Conservation (phyloP, 2,329 filamentous ascomycete species). For the Dactylellina haptotyla region DNA sequence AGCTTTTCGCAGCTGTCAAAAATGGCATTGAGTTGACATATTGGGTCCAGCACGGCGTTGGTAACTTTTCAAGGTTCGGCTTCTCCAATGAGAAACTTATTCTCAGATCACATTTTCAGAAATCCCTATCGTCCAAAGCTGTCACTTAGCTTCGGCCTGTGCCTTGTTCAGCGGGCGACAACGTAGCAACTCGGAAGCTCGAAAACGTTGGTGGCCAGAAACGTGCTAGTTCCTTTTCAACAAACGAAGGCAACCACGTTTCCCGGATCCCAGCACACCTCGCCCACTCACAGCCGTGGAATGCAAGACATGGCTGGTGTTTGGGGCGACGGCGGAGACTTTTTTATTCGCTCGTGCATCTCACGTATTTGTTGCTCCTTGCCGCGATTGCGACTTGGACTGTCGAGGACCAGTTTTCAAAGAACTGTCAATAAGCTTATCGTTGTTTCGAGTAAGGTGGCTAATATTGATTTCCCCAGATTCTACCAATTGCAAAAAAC, state of each 20-base stretch:
- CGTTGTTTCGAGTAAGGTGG: slow-evolving; percentile 3
- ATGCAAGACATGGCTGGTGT: slow-evolving; percentile 27
- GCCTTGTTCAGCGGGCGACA: background rate
- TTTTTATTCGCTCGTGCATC: slow-evolving; percentile 37
- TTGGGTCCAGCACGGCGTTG: background rate
- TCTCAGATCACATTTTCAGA: background rate
- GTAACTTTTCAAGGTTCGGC: background rate
- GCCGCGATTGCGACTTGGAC: background rate
- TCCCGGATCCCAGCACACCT: background rate
- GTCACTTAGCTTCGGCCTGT: background rate
- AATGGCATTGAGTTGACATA: background rate
- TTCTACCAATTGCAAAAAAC: slow-evolving; percentile 8
- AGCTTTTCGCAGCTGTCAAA: background rate
- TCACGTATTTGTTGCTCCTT: background rate
- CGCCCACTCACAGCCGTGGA: slow-evolving; percentile 17
- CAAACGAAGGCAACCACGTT: slow-evolving; percentile 53
- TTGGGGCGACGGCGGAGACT: slow-evolving; percentile 40
- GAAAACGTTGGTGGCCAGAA: slow-evolving; percentile 26
- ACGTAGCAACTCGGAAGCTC: slow-evolving; percentile 41
- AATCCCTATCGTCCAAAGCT: background rate
- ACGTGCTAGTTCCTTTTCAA: slow-evolving; percentile 28
- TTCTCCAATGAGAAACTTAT: background rate
- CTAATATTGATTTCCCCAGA: slow-evolving; percentile 18
- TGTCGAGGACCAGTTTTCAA: background rate
- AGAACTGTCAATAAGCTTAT: slow-evolving; percentile 19